Conservation (phyloP, 495 filamentous ascomycete species). For the Podospora appendiculata region DNA sequence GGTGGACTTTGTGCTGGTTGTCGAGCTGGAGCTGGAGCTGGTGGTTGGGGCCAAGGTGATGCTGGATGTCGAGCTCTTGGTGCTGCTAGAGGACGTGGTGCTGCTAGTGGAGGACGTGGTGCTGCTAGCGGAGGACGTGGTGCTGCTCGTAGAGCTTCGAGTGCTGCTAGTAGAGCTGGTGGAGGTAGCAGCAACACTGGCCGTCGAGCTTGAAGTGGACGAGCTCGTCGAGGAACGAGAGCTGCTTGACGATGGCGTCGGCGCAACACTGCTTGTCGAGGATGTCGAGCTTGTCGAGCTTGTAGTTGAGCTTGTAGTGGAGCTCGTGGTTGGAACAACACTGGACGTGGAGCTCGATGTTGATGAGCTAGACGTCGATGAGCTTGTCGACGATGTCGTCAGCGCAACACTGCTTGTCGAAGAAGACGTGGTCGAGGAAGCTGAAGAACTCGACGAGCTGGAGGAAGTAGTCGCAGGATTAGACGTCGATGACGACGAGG, state of each 20-base stretch:
- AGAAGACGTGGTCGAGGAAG: not conserved
- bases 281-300: not conserved
- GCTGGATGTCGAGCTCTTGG: slow-evolving; percentile 4
- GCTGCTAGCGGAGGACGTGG: slow-evolving; percentile 10
- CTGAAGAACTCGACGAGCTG: not conserved
- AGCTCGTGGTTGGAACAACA: not conserved
- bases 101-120: slow-evolving; percentile 13
- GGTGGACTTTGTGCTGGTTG: not conserved
- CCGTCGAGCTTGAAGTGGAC: not conserved
- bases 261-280: not conserved
- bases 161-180: not conserved
- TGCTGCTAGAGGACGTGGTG: slow-evolving; percentile 13
- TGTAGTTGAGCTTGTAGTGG: not conserved
- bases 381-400: not conserved
- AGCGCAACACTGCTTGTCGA: not conserved
- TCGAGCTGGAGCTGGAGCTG: not conserved
- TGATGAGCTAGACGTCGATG: not conserved
- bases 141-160: not conserved
- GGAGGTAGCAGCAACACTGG: no score
- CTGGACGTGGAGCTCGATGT: not conserved
- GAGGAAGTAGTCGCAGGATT: not conserved
- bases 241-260: not conserved
- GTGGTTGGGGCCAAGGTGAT: not conserved
- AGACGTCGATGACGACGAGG: not conserved
- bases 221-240: not conserved